phyloP scores from a whole-genome alignment of 306 rosid genomes.

The Trifolium subterraneum region DNA sequence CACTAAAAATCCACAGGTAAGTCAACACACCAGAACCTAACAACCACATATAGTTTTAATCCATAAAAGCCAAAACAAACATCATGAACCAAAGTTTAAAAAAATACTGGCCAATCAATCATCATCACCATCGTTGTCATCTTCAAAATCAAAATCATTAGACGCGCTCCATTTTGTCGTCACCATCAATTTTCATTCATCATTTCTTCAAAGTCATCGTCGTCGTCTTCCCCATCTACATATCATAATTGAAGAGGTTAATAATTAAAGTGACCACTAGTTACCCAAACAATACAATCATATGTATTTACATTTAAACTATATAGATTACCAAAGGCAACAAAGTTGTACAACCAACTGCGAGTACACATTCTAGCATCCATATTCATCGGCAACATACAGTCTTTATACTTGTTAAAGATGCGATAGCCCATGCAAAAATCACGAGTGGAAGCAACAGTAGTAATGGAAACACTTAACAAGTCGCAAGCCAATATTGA shows the following conservation, averaged over 20 bases:
- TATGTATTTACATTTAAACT: not conserved
- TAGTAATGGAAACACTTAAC: constrained; percentile 1
- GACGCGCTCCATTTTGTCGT: not conserved
- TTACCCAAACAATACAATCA: not conserved
- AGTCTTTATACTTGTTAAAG: not conserved
- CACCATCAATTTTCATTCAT: not conserved
- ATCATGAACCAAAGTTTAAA: not conserved
- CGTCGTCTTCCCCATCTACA: not conserved
- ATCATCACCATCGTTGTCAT: not conserved
- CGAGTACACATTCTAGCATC: not conserved
- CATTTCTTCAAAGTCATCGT: not conserved
- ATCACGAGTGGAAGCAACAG: not conserved
- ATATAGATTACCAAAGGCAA: not conserved
- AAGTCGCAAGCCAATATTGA: constrained; percentile 17
- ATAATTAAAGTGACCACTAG: not conserved
- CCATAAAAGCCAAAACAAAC: not conserved
- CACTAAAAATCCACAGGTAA: not conserved
- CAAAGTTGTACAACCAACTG: not conserved
- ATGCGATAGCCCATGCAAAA: not conserved
- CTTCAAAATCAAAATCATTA: not conserved
- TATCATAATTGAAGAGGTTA: constrained; percentile 5
- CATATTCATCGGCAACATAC: not conserved
- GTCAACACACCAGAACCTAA: not conserved
- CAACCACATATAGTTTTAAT: not conserved
- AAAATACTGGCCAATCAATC: not conserved